These are phyloP conservation scores for Tetrastigma voinierianum DNA, from an alignment of 164 flowering plant genomes.

Conservation along the genomic window DNA sequence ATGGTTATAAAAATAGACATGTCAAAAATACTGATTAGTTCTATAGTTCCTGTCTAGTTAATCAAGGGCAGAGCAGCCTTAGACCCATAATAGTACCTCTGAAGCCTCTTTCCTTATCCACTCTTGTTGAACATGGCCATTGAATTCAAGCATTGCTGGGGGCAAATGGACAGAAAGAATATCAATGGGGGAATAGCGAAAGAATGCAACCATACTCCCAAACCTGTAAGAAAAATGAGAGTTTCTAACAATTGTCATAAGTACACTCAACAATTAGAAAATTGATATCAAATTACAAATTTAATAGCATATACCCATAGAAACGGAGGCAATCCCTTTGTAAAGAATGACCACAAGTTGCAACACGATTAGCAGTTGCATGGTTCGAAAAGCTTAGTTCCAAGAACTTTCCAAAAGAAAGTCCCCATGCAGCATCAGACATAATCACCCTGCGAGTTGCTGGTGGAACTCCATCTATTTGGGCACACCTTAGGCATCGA, in stretches of 20 bases:
- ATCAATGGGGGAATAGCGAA: slow-evolving; percentile 85
- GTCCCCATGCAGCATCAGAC: slow-evolving; percentile 99
- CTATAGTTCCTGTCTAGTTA: neutral
- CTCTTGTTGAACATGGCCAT: slow-evolving; percentile 41
- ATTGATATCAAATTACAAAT: neutral
- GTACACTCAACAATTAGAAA: neutral
- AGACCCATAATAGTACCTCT: slow-evolving; percentile 46
- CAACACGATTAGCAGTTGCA: slow-evolving; percentile 92
- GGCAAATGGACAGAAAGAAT: slow-evolving; percentile 78
- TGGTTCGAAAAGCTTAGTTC: slow-evolving; percentile 96
- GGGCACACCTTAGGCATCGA: slow-evolving; percentile 82
- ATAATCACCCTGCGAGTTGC: slow-evolving; percentile 81
- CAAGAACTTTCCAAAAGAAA: slow-evolving; percentile 93
- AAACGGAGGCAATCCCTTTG: slow-evolving; percentile 94
- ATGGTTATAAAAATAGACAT: neutral
- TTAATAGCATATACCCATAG: slow-evolving; percentile 60
- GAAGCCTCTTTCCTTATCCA: slow-evolving; percentile 64
- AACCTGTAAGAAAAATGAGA: slow-evolving; percentile 44
- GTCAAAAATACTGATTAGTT: neutral
- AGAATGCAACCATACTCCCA: slow-evolving; percentile 88
- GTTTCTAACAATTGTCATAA: slow-evolving; percentile 1
- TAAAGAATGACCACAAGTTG: slow-evolving; percentile 91
- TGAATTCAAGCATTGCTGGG: slow-evolving; percentile 67
- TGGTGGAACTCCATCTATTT: slow-evolving; percentile 78
- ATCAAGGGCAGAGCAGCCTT: neutral